These are phyloP conservation scores for Cryptosporidium viatorum DNA, from an alignment of 169 alveolate genomes.

Conservation along the genomic window DNA sequence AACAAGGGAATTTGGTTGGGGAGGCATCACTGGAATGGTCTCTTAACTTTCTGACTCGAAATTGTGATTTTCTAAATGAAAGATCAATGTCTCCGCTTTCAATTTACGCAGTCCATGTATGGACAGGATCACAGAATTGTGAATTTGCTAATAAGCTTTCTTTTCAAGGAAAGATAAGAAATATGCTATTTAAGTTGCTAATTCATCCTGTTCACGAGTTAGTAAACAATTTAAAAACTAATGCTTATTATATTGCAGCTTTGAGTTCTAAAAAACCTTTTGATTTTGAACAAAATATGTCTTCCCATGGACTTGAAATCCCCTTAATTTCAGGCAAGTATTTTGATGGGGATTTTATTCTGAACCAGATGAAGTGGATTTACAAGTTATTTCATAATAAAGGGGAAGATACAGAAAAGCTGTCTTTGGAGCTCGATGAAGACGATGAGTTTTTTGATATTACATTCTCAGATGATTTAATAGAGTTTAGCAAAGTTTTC, in stretches of 20 bases:
- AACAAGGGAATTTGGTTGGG: slow-evolving; percentile 36
- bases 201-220: slow-evolving; percentile 72
- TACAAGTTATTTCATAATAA: not conserved
- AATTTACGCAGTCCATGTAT: slow-evolving; percentile 51
- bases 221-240: slow-evolving; percentile 30
- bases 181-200: slow-evolving; percentile 46
- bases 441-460: not conserved
- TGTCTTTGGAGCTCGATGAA: slow-evolving; percentile 6
- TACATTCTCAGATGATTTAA: slow-evolving; percentile 11
- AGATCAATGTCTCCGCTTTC: slow-evolving; percentile 65
- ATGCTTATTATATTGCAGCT: slow-evolving; percentile 43
- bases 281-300: not conserved
- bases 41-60: slow-evolving; percentile 41
- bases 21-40: slow-evolving; percentile 69
- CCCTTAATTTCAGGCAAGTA: slow-evolving; percentile 48
- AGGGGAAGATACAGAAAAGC: not conserved
- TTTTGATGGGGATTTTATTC: slow-evolving; percentile 51
- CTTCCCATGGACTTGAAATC: slow-evolving; percentile 28
- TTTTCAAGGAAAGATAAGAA: slow-evolving; percentile 50
- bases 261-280: slow-evolving; percentile 1
- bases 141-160: slow-evolving; percentile 30
- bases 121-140: slow-evolving; percentile 73
- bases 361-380: slow-evolving; percentile 42
- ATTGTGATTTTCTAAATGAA: slow-evolving; percentile 37
- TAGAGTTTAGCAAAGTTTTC: slow-evolving; percentile 7